These are phyloP conservation scores for Canavalia gladiata DNA, from an alignment of 306 rosid genomes.

Conservation along the genomic window DNA sequence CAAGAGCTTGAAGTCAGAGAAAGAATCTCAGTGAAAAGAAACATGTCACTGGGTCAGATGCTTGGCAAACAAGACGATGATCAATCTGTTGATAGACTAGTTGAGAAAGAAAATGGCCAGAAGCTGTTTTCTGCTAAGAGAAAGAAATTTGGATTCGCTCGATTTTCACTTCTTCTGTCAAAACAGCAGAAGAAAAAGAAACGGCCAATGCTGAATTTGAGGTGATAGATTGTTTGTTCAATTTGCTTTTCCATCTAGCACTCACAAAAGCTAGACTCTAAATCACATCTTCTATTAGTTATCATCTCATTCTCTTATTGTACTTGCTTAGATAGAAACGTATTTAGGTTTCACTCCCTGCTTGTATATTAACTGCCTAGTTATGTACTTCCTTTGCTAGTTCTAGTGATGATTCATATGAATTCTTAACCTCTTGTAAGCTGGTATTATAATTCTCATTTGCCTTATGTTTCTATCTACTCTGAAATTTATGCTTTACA, in stretches of 20 bases:
- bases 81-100: conserved; percentile 45
- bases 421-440: conserved; percentile 19
- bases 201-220: conserved; percentile 66
- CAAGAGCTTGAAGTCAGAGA: conserved; percentile 65
- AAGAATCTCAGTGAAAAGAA: conserved; percentile 58
- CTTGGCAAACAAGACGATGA: conserved; percentile 67
- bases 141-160: conserved; percentile 84
- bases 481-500: no score
- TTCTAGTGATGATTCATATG: conserved; percentile 37
- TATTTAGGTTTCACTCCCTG: conserved; percentile 23
- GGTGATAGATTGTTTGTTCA: conserved; percentile 50
- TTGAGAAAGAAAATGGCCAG: conserved; percentile 62
- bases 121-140: conserved; percentile 70
- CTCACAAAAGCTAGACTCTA: conserved; percentile 5
- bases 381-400: conserved; percentile 18
- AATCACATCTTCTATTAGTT: not conserved
- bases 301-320: not conserved
- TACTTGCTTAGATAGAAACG: not conserved
- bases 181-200: conserved; percentile 75
- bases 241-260: conserved; percentile 27
- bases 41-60: conserved; percentile 90
- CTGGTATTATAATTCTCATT: conserved; percentile 28
- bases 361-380: conserved; percentile 16
- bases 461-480: not conserved
- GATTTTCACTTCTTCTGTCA: conserved; percentile 71